Evolutionary conservation across 2,329 filamentous ascomycete species (phyloP), one percentile per base, ranked within the genome.

Genomic region (Cordyceps pruinosa): DNA sequence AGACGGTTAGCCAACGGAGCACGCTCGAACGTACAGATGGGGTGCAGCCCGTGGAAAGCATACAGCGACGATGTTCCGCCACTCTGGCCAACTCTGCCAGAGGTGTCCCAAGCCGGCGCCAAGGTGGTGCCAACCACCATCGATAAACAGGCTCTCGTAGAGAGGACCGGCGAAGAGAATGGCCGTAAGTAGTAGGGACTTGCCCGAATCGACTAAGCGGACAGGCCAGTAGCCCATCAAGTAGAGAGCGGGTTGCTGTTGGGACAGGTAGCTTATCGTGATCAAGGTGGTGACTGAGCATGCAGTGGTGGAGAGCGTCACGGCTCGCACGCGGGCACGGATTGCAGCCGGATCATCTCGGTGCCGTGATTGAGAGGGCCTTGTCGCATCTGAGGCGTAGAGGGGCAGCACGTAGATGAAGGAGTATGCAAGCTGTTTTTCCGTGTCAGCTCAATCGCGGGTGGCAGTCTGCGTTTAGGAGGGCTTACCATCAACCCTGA

Each of bases 311-410:
- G 90, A 91, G 58, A 88, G 69, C 23, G 85, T 86, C 64, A 96
- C 93, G 54, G 87, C 88, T 57, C 87, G 82, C 65, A 96, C 87
- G 64, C 94, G 86, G 58, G 90, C 89, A 64, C 86, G 87, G 73
- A 99, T 97, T 51, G 95, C 90, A 12, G 88, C 87, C 10, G 92
- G 90, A 28, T 90, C 87, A 81, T 97, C 92, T 68, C 94, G 86
- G 60, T 89, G 89, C 28, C 95, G 81, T 56, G 80, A 83, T 26
- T 84, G 81, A 8, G 90, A 94, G 7, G 92, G 91, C 53, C 92
- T 84, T 5, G 93, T 95, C 21, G 84, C 80, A 4, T 84, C 72
- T 21, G 87, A 94, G 61, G 93, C 78, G 76, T 99, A 97, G 72
- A 97, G 90, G 25, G 94, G 93, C 4, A 89, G 76, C 65, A 99